Evolutionary conservation across 106 monocot genomes (phyloP).

Genomic region (Gastrodia elata): DNA sequence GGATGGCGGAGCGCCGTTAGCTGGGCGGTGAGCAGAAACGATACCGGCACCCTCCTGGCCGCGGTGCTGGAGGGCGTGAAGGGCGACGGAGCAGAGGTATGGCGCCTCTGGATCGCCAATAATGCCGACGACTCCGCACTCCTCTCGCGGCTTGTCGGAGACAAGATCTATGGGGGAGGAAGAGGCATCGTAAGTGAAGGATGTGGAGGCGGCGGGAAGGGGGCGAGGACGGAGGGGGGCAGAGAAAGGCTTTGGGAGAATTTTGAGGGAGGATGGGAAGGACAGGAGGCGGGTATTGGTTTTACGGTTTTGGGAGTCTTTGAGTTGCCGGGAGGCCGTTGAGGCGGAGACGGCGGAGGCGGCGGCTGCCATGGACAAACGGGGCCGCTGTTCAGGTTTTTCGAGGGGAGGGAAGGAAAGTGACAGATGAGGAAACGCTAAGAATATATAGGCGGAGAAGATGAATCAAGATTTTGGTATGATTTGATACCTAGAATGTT

Average conservation of each 20-base stretch:
- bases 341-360: neutral
- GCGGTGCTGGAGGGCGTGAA: constrained; percentile 90
- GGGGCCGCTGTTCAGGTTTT: no score
- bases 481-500: no score
- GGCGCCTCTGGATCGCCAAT: constrained; percentile 74
- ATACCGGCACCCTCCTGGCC: constrained; percentile 92
- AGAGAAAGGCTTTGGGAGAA: neutral
- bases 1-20: constrained; percentile 9
- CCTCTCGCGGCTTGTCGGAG: constrained; percentile 56
- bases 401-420: no score
- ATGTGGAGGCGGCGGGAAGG: neutral
- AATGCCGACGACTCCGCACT: constrained; percentile 90
- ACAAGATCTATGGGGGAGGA: neutral
- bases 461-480: no score
- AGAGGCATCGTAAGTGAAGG: neutral
- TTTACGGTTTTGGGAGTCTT: constrained; percentile 4
- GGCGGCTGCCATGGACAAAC: no score
- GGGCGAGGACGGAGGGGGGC: neutral
- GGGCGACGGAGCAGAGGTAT: constrained; percentile 56
- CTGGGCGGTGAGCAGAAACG: constrained; percentile 34
- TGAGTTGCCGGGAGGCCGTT: neutral
- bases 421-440: no score
- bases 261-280: neutral
- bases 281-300: neutral
- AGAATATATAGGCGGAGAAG: no score